Base-by-base conservation (phyloP, 169 alveolate genomes). In the Plasmodium vivax region DNA sequence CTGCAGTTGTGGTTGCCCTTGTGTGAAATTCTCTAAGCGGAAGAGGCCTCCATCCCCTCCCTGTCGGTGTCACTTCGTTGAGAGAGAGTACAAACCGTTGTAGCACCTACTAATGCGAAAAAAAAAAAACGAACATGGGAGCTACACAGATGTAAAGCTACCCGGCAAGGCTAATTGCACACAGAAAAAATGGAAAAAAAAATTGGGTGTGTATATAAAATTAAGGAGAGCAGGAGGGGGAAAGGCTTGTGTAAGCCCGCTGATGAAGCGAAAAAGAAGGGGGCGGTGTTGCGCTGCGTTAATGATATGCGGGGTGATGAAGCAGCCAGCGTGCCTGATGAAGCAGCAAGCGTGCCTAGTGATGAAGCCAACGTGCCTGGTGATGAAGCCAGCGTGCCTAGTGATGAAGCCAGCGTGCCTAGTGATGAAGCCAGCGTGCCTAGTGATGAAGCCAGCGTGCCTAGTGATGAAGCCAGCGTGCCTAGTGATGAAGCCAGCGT, bases 201-300 rank as follows among this genome's bases (percentile, higher is more conserved):
- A 54, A 82, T 32, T 23, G 81, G 81, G 71, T 82, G 90, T 32
- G 56, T 82, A 1, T 43, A 54, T 82, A 56, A 82, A 27, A 30
- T 41, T 54, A 56, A 54, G 36, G 79, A 82, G 23, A 14, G 81
- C 36, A 58, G 19, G 32, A 56, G 51, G 27, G 38, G 56, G 0
- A 73, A 82, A 23, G 14, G 71, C 30, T n/a, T 82, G 41, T 27
- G 27, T 56, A 82, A 54, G 19, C 41, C 62, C 23, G 8, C 14
- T 41, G 38, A 14, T 74, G 80, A 51, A 75, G 19, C 41, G 75
- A 85, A 85, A 74, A 85, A 30, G 32, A 85, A 75, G 51, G 32
- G 41, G 4, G 51, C 30, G 27, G 19, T 27, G 30, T 85, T 74
- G 77, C 75, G 43, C 3, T 43, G 77, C 80, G 6, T 34, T 23